Evolutionary conservation across 495 filamentous ascomycete species (phyloP).

Genomic region (Penicillium lagena): DNA sequence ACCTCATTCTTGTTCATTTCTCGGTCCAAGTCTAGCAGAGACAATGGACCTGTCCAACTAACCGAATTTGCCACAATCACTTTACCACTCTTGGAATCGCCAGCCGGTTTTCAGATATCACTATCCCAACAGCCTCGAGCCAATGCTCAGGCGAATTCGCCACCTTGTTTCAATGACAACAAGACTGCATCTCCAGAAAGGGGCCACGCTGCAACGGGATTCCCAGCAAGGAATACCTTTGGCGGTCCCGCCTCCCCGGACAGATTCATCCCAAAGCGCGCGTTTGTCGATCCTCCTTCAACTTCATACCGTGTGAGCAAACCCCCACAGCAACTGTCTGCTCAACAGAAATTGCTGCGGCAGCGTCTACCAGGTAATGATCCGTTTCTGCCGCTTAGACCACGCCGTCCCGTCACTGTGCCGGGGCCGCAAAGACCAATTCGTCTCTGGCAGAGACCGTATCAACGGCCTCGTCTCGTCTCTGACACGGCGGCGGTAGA

Average conservation of each 20-base stretch:
- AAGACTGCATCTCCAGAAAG: constrained; percentile 6
- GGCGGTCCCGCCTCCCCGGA: constrained; percentile 42
- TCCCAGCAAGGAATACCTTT: constrained; percentile 1
- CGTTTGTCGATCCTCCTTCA: constrained; percentile 31
- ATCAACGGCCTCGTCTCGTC: constrained; percentile 30
- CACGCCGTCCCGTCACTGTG: constrained; percentile 8
- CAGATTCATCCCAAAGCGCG: constrained; percentile 61
- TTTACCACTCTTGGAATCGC: constrained; percentile 11
- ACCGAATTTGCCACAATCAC: constrained; percentile 16
- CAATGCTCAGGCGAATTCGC: background rate
- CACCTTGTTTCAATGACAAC: constrained; percentile 7
- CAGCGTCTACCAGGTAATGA: constrained; percentile 52
- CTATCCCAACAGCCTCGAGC: background rate
- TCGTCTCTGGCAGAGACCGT: constrained; percentile 15
- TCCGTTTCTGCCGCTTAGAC: constrained; percentile 49
- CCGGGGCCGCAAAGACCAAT: constrained; percentile 14
- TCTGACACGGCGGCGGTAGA: constrained; percentile 14
- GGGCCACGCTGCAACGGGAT: constrained; percentile 11
- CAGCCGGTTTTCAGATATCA: constrained; percentile 8
- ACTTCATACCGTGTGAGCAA: constrained; percentile 64
- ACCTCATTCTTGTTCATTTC: constrained; percentile 3
- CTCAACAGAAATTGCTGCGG: constrained; percentile 55
- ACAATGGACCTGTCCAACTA: constrained; percentile 3
- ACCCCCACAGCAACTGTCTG: constrained; percentile 49
- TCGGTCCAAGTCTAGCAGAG: constrained; percentile 8